Percentiles rank a stretch among this genome's conserved stretches.
Evolutionary conservation across 371 early-diverging fungal species (phyloP).

Genomic region (Mucor saturninus): DNA sequence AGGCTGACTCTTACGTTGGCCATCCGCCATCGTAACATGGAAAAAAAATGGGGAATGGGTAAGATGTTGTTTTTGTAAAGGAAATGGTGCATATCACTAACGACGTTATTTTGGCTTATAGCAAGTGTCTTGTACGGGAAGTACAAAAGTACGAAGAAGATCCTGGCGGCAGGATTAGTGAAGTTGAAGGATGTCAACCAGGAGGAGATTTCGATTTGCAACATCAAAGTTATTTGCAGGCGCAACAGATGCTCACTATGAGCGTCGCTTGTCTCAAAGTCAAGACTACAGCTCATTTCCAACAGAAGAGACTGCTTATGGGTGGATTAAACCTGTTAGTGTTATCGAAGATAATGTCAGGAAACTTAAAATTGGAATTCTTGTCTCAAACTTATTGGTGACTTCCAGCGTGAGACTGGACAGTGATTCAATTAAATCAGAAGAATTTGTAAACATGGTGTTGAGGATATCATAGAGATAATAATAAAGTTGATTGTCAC

Average conservation of each 20-base stretch:
- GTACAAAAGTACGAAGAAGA: too few species aligned
- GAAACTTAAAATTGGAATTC: constrained; percentile 13
- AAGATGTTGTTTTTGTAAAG: too few species aligned
- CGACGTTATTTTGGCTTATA: too few species aligned
- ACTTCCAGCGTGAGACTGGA: constrained; percentile 15
- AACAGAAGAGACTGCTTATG: constrained; percentile 4
- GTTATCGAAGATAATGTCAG: constrained; percentile 12
- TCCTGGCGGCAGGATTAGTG: too few species aligned
- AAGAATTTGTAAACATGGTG: constrained; percentile 11
- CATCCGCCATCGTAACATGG: not conserved
- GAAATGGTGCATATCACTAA: too few species aligned
- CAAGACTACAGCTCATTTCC: constrained; percentile 3
- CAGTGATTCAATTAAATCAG: constrained; percentile 5
- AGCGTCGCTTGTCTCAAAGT: constrained; percentile 1
- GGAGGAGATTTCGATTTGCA: too few species aligned
- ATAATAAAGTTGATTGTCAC: too few species aligned
- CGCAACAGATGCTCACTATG: constrained; percentile 9
- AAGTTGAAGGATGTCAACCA: too few species aligned
- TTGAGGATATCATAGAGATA: too few species aligned
- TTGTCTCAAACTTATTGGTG: constrained; percentile 12
- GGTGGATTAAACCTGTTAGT: constrained; percentile 12
- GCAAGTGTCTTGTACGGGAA: too few species aligned
- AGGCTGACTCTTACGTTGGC: not conserved
- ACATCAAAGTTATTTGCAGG: too few species aligned
- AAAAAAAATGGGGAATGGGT: not conserved